Base-by-base conservation (phyloP, 192 early-diverging fungal species). In the Entomortierella parvispora region DNA sequence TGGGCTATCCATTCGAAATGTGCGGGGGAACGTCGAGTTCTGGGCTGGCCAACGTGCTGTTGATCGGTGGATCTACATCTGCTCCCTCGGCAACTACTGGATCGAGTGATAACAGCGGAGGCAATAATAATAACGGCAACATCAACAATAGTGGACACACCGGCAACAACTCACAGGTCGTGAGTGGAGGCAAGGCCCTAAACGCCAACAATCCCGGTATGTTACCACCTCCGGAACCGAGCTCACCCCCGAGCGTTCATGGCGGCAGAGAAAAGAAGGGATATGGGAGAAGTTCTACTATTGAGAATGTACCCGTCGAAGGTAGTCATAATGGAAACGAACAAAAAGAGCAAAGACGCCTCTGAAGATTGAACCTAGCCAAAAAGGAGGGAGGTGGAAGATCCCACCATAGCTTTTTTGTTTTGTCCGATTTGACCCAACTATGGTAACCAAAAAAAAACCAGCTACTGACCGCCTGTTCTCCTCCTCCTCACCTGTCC, bases 1-100 rank as follows among this genome's bases (percentile, higher is more conserved):
- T 68, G 59, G 72, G 72, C 2, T 76, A 76, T 10, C 72, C 72
- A 10, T 76, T 76, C 18, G 72, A 76, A 29, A 76, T 62, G 65
- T 76, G 72, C 26, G 72, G 72, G 44, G 65, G 72, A 20, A 20
- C 64, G 4, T 59, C 72, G 6, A 56, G 51, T 28, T 22, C 45
- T 11, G 46, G 51, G 3, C 45, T 62, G 2, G 64, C 65, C 32
- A 76, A 47, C 11, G 72, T 76, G 9, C 65, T 76, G 43, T 26
- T 76, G 12, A 76, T 76, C 25, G 72, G 72, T 11, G 47, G 72
- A 6, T 61, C 68, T 12, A 20, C 52, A 3, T 28, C 6, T 18
- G 34, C 29, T 2, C 22, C 55, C 0, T 17, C 23, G 42, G 14
- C 26, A 17, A 4, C 29, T 5, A 26, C 12, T 15, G 26, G 33